Evolutionary conservation across 106 monocot genomes (phyloP).

Genomic region (Cymbidium sinense): DNA sequence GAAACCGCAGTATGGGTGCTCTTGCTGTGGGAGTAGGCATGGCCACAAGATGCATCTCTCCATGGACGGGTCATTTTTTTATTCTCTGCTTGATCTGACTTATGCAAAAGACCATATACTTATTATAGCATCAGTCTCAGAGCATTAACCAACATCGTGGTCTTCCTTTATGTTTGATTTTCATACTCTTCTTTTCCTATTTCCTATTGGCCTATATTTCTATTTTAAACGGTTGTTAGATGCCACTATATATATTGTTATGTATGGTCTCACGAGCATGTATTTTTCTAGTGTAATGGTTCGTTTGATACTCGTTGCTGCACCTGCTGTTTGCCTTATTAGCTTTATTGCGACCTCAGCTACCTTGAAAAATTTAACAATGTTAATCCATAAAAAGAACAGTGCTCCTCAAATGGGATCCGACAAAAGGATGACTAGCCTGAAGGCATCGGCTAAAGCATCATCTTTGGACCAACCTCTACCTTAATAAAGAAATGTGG

Average conservation of each 20-base stretch:
- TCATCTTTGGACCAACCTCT: slow-evolving; percentile 47
- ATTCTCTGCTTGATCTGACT: slow-evolving; percentile 77
- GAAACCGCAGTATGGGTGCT: slow-evolving; percentile 38
- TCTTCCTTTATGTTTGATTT: too few species aligned
- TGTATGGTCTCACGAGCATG: slow-evolving; percentile 85
- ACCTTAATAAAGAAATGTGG: slow-evolving; percentile 57
- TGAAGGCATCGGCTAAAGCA: slow-evolving; percentile 64
- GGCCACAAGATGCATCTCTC: slow-evolving; percentile 74
- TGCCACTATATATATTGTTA: slow-evolving; percentile 71
- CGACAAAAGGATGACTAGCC: slow-evolving; percentile 34
- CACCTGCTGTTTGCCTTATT: too few species aligned
- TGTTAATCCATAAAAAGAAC: too few species aligned
- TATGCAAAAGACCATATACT: slow-evolving; percentile 86
- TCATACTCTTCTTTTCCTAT: too few species aligned
- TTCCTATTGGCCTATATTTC: slow-evolving; percentile 70
- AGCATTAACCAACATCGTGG: too few species aligned
- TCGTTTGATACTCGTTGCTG: slow-evolving; percentile 69
- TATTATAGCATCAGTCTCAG: too few species aligned
- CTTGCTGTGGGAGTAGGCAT: slow-evolving; percentile 67
- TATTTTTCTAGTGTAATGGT: slow-evolving; percentile 89
- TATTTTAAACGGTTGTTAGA: slow-evolving; percentile 72
- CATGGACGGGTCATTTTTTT: slow-evolving; percentile 83
- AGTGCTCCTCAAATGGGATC: slow-evolving; percentile 20
- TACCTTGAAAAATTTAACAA: too few species aligned
- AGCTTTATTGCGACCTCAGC: too few species aligned